Conservation (phyloP, 345 rosid species). For the Arabidopsis thaliana region DNA sequence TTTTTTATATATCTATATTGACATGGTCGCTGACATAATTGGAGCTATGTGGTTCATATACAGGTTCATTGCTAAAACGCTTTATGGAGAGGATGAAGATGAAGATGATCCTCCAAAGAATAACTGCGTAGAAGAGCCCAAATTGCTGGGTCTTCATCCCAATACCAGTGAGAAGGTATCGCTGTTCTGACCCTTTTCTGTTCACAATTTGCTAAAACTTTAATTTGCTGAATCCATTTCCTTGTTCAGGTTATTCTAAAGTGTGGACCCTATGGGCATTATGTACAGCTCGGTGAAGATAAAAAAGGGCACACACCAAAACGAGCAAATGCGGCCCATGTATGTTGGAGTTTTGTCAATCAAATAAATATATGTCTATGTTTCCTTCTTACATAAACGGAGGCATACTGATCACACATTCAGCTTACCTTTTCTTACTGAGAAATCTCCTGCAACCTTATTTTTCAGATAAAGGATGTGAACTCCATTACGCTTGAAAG, state of each 20-base stretch:
- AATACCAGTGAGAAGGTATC: constrained; percentile 85
- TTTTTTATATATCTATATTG: constrained; percentile 1
- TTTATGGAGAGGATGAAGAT: constrained; percentile 80
- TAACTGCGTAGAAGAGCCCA: constrained; percentile 72
- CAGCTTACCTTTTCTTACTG: constrained; percentile 13
- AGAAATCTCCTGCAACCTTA: constrained; percentile 25
- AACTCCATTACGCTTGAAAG: constrained; percentile 67
- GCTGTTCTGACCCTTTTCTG: constrained; percentile 31
- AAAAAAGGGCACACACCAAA: constrained; percentile 72
- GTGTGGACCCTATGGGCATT: constrained; percentile 92
- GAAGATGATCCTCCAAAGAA: constrained; percentile 61
- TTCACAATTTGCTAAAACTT: constrained; percentile 10
- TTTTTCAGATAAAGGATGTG: constrained; percentile 70
- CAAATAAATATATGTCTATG: neutral
- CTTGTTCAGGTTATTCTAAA: constrained; percentile 73
- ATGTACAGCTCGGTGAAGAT: constrained; percentile 95
- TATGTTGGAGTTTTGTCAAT: constrained; percentile 46
- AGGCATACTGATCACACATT: constrained; percentile 16
- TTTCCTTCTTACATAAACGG: constrained; percentile 26
- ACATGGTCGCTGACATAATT: constrained; percentile 15
- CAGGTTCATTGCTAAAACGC: constrained; percentile 90
- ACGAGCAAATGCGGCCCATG: constrained; percentile 81
- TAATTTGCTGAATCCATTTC: constrained; percentile 25
- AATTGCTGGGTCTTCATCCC: constrained; percentile 80
- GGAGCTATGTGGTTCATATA: constrained; percentile 34